A percentile compares a stretch with the other conserved stretches of the same genome.
phyloP scores from a whole-genome alignment of 2,329 filamentous ascomycete species.

The Podosphaera xanthii region DNA sequence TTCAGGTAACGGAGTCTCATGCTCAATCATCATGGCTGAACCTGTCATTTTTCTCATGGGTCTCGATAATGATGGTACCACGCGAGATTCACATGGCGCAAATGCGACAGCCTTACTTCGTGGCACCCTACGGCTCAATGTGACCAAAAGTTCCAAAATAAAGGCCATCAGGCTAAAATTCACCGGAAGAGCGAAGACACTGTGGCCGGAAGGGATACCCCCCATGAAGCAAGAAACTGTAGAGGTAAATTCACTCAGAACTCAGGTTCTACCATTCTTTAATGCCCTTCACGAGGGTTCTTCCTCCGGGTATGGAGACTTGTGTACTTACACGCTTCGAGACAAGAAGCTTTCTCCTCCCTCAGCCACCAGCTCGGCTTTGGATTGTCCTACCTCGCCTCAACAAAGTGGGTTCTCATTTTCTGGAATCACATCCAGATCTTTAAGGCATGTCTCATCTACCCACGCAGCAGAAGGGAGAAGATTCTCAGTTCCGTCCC shows the following conservation, averaged over 20 bases:
- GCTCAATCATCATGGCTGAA: conserved; percentile 54
- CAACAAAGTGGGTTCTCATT: conserved; percentile 8
- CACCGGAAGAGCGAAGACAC: conserved; percentile 62
- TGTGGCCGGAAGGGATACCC: conserved; percentile 91
- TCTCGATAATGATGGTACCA: conserved; percentile 34
- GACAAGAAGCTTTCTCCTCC: conserved; percentile 12
- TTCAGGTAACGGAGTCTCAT: conserved; percentile 50
- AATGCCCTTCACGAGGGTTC: conserved; percentile 45
- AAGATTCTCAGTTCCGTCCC: conserved; percentile 37
- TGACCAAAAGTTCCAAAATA: conserved; percentile 79
- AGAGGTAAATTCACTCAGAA: conserved; percentile 69
- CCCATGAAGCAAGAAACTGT: conserved; percentile 63
- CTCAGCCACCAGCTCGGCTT: conserved; percentile 10
- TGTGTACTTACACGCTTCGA: conserved; percentile 29
- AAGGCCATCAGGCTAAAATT: conserved; percentile 79
- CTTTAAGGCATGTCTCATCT: conserved; percentile 11
- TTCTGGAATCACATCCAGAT: conserved; percentile 9
- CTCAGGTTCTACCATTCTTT: conserved; percentile 81
- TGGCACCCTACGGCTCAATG: conserved; percentile 57
- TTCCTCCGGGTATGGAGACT: conserved; percentile 35
- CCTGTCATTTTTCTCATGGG: conserved; percentile 61
- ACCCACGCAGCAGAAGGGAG: conserved; percentile 19
- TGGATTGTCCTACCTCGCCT: background rate
- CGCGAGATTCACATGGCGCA: conserved; percentile 7
- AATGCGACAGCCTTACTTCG: conserved; percentile 52